Percentiles rank a stretch among this genome's conserved stretches.
Evolutionary conservation across 2,329 filamentous ascomycete genomes (phyloP).

Genomic region (Ceratocystis albifundus): DNA sequence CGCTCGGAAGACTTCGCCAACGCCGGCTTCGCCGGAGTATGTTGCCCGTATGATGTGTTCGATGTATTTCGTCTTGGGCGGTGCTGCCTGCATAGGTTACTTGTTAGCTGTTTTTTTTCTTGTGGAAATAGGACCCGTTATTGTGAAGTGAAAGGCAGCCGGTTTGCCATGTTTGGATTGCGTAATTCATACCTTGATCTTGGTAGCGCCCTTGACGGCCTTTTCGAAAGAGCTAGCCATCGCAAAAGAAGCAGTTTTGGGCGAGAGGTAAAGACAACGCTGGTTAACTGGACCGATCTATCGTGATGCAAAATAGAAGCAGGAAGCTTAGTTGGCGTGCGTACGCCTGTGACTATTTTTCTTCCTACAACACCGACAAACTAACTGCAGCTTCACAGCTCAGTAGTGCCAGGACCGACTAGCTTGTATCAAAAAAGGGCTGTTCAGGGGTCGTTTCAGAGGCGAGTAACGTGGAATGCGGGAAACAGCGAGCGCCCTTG

Average conservation of each 20-base stretch:
- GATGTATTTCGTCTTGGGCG: slow-evolving; percentile 98
- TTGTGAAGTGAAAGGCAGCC: not conserved
- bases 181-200: slow-evolving; percentile 62
- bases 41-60: slow-evolving; percentile 95
- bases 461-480: slow-evolving; percentile 10
- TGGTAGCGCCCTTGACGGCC: slow-evolving; percentile 96
- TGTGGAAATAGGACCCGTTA: not conserved
- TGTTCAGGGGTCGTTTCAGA: slow-evolving; percentile 13
- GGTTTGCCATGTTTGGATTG: too few species aligned
- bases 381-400: slow-evolving; percentile 12
- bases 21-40: slow-evolving; percentile 84
- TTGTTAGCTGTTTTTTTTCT: slow-evolving; percentile 21
- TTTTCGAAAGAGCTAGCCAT: slow-evolving; percentile 95
- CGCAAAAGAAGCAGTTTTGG: not conserved
- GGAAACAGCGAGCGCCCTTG: not conserved
- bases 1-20: slow-evolving; percentile 89
- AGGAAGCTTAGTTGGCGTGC: not conserved
- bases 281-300: slow-evolving; percentile 1
- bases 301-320: slow-evolving; percentile 2
- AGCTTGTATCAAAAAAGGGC: slow-evolving; percentile 8
- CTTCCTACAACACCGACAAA: slow-evolving; percentile 22
- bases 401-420: not conserved
- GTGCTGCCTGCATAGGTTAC: slow-evolving; percentile 40
- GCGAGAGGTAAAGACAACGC: slow-evolving; percentile 9
- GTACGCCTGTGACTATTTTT: not conserved